Conservation (phyloP, 1,284 basidiomycete species). For the Quambalaria eucalypti region DNA sequence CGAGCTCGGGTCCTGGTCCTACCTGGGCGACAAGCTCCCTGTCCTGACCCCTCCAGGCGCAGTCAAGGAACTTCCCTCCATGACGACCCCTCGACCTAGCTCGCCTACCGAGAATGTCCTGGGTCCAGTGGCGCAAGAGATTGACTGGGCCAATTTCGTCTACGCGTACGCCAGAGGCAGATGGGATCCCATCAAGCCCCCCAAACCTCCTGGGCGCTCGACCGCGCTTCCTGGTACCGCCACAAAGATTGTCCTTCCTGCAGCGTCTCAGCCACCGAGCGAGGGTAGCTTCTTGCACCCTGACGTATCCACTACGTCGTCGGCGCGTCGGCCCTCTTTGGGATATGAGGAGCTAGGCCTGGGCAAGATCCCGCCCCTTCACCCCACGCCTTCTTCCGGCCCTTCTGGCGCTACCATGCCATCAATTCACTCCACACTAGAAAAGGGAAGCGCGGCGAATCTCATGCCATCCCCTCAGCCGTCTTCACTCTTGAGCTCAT, state of each 20-base stretch:
- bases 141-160: constrained; percentile 43
- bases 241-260: constrained; percentile 2
- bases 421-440: no score
- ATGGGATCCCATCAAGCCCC: constrained; percentile 32
- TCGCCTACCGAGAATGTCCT: background rate
- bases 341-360: background rate
- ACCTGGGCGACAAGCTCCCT: background rate
- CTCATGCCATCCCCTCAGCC: no score
- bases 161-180: constrained; percentile 35
- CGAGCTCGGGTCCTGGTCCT: background rate
- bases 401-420: no score
- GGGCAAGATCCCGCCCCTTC: no score
- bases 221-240: background rate
- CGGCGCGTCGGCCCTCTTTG: background rate
- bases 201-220: constrained; percentile 24
- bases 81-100: background rate
- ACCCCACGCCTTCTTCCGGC: no score
- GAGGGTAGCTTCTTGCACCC: no score
- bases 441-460: no score
- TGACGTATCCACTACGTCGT: no score
- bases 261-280: no score
- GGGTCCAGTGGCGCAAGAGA: constrained; percentile 1
- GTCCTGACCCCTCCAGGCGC: background rate
- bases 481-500: no score
- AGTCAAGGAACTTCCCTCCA: constrained; percentile 4